Conservation (phyloP, 306 rosid species). For the Ziziphus jujuba region DNA sequence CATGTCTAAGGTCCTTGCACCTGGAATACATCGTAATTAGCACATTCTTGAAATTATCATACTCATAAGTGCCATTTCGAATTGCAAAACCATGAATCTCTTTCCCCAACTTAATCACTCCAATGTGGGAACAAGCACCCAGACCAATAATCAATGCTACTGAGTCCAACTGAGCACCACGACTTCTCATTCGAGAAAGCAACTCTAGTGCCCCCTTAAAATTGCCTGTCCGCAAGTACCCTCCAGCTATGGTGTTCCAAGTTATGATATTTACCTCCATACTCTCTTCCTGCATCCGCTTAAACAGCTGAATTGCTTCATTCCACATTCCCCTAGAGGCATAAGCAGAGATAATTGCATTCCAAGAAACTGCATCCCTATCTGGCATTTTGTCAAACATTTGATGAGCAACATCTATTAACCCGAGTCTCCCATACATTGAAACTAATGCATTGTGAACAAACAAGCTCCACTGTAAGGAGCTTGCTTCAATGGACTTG, state of each 20-base stretch:
- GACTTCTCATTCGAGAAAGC: slow-evolving; percentile 66
- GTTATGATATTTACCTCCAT: slow-evolving; percentile 51
- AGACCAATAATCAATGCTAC: slow-evolving; percentile 66
- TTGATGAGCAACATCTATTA: slow-evolving; percentile 58
- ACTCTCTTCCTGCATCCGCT: slow-evolving; percentile 47
- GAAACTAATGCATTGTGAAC: slow-evolving; percentile 81
- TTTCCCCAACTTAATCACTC: slow-evolving; percentile 66
- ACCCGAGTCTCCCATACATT: slow-evolving; percentile 83
- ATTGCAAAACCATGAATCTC: slow-evolving; percentile 80
- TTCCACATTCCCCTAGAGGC: slow-evolving; percentile 69
- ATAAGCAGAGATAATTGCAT: slow-evolving; percentile 71
- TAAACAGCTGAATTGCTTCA: slow-evolving; percentile 65
- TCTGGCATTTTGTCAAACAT: slow-evolving; percentile 67
- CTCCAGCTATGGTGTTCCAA: slow-evolving; percentile 85
- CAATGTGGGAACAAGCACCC: slow-evolving; percentile 74
- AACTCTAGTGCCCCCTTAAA: slow-evolving; percentile 50
- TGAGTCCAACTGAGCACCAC: slow-evolving; percentile 50
- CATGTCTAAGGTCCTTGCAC: slow-evolving; percentile 65
- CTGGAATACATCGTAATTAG: slow-evolving; percentile 91
- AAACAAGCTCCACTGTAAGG: slow-evolving; percentile 56
- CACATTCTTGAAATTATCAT: slow-evolving; percentile 58
- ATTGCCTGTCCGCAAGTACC: slow-evolving; percentile 50
- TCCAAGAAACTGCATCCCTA: slow-evolving; percentile 81
- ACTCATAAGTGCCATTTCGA: slow-evolving; percentile 41
- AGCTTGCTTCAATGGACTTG: slow-evolving; percentile 47